A percentile compares a stretch with the other conserved stretches of the same genome.
These are phyloP conservation scores for Trichoderma gamsii DNA, from an alignment of 495 filamentous ascomycete genomes.

Conservation along the genomic window DNA sequence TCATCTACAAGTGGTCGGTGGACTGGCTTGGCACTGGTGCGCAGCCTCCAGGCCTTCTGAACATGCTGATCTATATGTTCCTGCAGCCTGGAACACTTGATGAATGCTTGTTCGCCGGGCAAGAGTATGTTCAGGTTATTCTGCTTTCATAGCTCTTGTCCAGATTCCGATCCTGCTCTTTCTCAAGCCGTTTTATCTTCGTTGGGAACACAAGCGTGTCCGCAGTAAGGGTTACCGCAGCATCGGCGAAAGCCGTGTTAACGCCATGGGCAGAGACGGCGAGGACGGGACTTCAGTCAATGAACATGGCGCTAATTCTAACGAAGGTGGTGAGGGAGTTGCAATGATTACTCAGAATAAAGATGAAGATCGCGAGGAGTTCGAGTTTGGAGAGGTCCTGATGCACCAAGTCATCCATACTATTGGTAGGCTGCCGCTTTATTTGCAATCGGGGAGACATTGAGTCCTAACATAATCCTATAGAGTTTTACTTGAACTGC, in stretches of 20 bases:
- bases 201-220: constrained; percentile 84
- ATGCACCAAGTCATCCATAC: constrained; percentile 99
- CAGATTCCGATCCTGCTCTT: constrained; percentile 90
- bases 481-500: constrained; percentile 98
- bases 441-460: too few species aligned
- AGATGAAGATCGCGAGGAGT: constrained; percentile 81
- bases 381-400: constrained; percentile 93
- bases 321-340: constrained; percentile 74
- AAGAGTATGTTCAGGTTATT: constrained; percentile 64
- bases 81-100: constrained; percentile 72
- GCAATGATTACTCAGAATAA: constrained; percentile 83
- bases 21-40: constrained; percentile 68
- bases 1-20: constrained; percentile 94
- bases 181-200: constrained; percentile 90
- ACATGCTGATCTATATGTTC: constrained; percentile 99
- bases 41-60: constrained; percentile 78
- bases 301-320: constrained; percentile 52
- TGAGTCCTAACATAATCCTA: constrained; percentile 17
- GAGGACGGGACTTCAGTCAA: constrained; percentile 46
- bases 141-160: constrained; percentile 74
- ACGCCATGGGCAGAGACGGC: constrained; percentile 79
- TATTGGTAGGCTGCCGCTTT: constrained; percentile 65
- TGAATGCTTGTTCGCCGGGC: constrained; percentile 67
- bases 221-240: constrained; percentile 84
- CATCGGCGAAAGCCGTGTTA: constrained; percentile 82